A percentile compares a stretch with the other conserved stretches of the same genome.
phyloP scores from a whole-genome alignment of 768 basidiomycete species.

The Tylopilus vinaceipallidus region DNA sequence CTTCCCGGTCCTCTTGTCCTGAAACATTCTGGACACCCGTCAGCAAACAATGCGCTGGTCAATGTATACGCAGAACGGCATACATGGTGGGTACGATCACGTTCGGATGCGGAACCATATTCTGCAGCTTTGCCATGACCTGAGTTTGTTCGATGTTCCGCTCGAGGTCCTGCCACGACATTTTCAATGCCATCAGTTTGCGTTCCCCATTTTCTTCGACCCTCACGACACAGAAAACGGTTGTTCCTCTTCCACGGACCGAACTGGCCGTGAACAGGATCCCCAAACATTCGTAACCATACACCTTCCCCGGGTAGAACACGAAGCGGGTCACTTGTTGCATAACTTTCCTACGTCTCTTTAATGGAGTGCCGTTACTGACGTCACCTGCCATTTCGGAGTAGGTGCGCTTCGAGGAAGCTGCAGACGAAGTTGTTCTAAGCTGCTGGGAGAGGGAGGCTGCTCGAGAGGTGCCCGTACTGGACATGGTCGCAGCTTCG shows the following conservation, averaged over 20 bases:
- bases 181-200: no score
- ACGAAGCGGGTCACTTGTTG: not conserved
- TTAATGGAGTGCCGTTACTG: not conserved
- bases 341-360: not conserved
- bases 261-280: constrained; percentile 10
- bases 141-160: not conserved
- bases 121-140: not conserved
- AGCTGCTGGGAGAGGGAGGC: not conserved
- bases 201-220: not conserved
- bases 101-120: not conserved
- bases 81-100: not conserved
- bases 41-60: not conserved
- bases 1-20: not conserved
- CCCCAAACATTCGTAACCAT: constrained; percentile 1
- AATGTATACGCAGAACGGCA: not conserved
- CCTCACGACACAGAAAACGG: constrained; percentile 4
- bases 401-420: constrained; percentile 1
- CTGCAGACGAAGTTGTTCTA: not conserved
- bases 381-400: not conserved
- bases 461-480: not conserved
- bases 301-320: constrained; percentile 1
- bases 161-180: no score
- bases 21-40: not conserved
- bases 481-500: not conserved
- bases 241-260: constrained; percentile 10